These are phyloP conservation scores for Pichia ethanolica DNA, from an alignment of 805 yeast species.

Conservation along the genomic window DNA sequence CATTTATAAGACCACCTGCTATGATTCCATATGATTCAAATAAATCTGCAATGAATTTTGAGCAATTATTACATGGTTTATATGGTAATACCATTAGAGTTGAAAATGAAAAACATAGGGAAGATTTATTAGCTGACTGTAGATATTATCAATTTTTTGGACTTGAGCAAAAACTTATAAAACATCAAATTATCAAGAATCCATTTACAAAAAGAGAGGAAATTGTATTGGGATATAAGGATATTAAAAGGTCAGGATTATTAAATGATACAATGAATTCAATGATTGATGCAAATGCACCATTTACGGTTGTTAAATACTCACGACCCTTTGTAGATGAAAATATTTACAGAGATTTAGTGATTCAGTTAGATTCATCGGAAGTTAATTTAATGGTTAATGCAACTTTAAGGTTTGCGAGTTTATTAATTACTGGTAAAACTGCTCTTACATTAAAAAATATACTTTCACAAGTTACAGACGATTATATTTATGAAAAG, in stretches of 20 bases:
- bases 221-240: slow-evolving; percentile 43
- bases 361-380: slow-evolving; percentile 34
- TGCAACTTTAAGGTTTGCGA: slow-evolving; percentile 23
- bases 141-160: slow-evolving; percentile 68
- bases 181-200: slow-evolving; percentile 41
- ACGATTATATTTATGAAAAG: slow-evolving; percentile 23
- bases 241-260: slow-evolving; percentile 36
- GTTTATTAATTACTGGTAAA: slow-evolving; percentile 17
- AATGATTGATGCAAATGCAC: slow-evolving; percentile 4
- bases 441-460: slow-evolving; percentile 20
- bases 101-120: slow-evolving; percentile 46
- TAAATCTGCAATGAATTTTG: slow-evolving; percentile 48
- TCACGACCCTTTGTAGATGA: slow-evolving; percentile 42
- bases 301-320: slow-evolving; percentile 27
- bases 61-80: slow-evolving; percentile 46
- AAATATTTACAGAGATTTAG: slow-evolving; percentile 27
- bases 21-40: slow-evolving; percentile 46
- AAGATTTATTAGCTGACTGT: slow-evolving; percentile 58
- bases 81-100: slow-evolving; percentile 47
- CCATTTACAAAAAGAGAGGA: slow-evolving; percentile 48
- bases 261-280: slow-evolving; percentile 12
- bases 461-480: slow-evolving; percentile 16
- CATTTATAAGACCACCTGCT: slow-evolving; percentile 70
- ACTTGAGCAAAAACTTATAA: slow-evolving; percentile 63
- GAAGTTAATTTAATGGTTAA: slow-evolving; percentile 28